These are phyloP conservation scores for Candida insectalens DNA, from an alignment of 805 yeast species.

Conservation along the genomic window DNA sequence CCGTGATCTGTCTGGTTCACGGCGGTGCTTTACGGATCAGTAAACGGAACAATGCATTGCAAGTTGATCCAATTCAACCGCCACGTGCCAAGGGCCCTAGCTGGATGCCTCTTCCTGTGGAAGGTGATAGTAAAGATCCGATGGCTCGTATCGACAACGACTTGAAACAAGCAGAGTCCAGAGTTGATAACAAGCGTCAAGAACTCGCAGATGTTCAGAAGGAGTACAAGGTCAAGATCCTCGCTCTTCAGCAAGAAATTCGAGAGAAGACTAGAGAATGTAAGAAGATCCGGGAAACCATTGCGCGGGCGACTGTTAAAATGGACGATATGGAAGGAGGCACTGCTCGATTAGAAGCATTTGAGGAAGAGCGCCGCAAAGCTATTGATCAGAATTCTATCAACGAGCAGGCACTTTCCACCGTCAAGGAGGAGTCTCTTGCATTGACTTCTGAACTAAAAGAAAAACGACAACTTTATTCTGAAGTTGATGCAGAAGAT, in stretches of 20 bases:
- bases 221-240: constrained; percentile 9
- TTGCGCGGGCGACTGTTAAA: constrained; percentile 26
- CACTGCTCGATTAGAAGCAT: constrained; percentile 25
- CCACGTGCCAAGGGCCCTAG: constrained; percentile 8
- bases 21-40: constrained; percentile 16
- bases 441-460: constrained; percentile 5
- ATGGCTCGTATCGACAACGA: constrained; percentile 11
- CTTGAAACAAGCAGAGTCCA: constrained; percentile 3
- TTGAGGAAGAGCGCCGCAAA: constrained; percentile 25
- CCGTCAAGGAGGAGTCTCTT: constrained; percentile 9
- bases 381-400: constrained; percentile 21
- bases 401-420: constrained; percentile 8
- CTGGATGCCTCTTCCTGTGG: constrained; percentile 11
- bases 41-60: constrained; percentile 19
- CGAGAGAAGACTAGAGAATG: constrained; percentile 2
- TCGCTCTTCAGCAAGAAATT: constrained; percentile 1
- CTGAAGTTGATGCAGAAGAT: constrained; percentile 6
- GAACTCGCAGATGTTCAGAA: background rate
- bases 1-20: constrained; percentile 18
- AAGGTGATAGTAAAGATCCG: constrained; percentile 16
- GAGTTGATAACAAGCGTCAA: constrained; percentile 2
- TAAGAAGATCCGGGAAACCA: constrained; percentile 12
- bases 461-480: constrained; percentile 7
- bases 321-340: constrained; percentile 36
- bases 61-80: constrained; percentile 21